Base-by-base conservation (phyloP, 2,329 filamentous ascomycete species). In the Thelonectria blattea region DNA sequence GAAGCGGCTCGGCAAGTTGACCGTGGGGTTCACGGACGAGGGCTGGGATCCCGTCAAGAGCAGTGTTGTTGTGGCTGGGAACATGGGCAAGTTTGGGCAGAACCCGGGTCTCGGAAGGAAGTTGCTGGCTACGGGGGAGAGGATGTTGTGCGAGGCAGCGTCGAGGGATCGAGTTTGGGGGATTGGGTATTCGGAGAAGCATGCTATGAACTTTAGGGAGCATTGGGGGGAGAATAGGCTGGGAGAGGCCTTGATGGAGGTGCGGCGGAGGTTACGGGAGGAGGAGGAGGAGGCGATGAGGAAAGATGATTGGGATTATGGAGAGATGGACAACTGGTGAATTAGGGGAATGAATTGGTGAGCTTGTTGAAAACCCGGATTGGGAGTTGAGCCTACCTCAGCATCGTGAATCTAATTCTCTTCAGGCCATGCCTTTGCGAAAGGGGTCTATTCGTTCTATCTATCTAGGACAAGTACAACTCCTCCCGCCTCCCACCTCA, bases 41-140 rank as follows among this genome's bases (percentile, higher is more conserved):
- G 62, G 60, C 45, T 77, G 74, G 75, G 63, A 76, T 58, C 55
- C 69, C 57, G 53, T 74, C 60, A 71, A 76, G 67, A 72, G 65
- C 63, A 43, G 57, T 20, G 69, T 76, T 11, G 72, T 74, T 14
- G 68, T 72, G 39, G 67, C 66, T 17, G 74, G 74, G 2, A 76
- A 68, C 42, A 68, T 72, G 17, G 71, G 69, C 39, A 76, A 78
- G 65, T 77, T 76, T 48, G 63, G 68, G 11, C 70, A 74, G 56
- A 72, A 74, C 61, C 27, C 52, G 11, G 58, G 65, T 15, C 58
- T 77, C 20, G 66, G 63, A 41, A 46, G 63, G 12, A 72, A 71
- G 45, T 62, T 77, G 41, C 57, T 77, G 1, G 69, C 62, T 3
- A 76, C 74, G 5, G 69, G 73, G 3, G 65, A 73, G 34, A 61